These are phyloP conservation scores for Neonothopanus nambi DNA, from an alignment of 1,284 basidiomycete species.

Conservation along the genomic window DNA sequence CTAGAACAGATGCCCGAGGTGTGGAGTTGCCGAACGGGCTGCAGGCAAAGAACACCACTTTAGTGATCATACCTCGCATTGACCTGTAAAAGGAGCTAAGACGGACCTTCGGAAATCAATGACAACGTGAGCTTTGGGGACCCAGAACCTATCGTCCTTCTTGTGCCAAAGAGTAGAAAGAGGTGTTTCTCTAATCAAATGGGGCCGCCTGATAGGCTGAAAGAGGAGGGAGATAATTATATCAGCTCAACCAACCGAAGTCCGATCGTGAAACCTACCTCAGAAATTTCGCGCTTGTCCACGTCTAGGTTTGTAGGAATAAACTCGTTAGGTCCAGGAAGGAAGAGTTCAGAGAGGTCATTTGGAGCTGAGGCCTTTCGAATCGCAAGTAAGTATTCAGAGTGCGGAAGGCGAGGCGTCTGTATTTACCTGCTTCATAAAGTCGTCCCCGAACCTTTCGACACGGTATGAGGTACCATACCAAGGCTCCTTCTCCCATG, in stretches of 20 bases:
- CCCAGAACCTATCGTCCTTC: slow-evolving; percentile 94
- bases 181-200: slow-evolving; percentile 72
- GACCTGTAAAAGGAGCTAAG: neutral
- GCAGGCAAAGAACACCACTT: neutral
- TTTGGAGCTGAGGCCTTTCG: slow-evolving; percentile 62
- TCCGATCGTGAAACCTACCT: slow-evolving; percentile 42
- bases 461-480: slow-evolving; percentile 86
- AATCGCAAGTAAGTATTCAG: neutral
- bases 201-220: slow-evolving; percentile 74
- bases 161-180: slow-evolving; percentile 89
- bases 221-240: slow-evolving; percentile 4
- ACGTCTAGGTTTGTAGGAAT: slow-evolving; percentile 88
- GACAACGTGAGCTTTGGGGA: slow-evolving; percentile 81
- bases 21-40: slow-evolving; percentile 59
- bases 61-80: slow-evolving; percentile 9
- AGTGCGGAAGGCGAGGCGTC: slow-evolving; percentile 1
- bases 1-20: slow-evolving; percentile 60
- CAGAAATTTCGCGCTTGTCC: slow-evolving; percentile 63
- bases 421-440: slow-evolving; percentile 59
- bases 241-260: neutral
- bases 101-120: slow-evolving; percentile 71
- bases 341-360: slow-evolving; percentile 64
- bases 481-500: slow-evolving; percentile 78
- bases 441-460: slow-evolving; percentile 63
- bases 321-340: slow-evolving; percentile 89